Evolutionary conservation across 345 rosid genomes (phyloP), one percentile per base, ranked within the genome.

Genomic region (Conringia planisiliqua): DNA sequence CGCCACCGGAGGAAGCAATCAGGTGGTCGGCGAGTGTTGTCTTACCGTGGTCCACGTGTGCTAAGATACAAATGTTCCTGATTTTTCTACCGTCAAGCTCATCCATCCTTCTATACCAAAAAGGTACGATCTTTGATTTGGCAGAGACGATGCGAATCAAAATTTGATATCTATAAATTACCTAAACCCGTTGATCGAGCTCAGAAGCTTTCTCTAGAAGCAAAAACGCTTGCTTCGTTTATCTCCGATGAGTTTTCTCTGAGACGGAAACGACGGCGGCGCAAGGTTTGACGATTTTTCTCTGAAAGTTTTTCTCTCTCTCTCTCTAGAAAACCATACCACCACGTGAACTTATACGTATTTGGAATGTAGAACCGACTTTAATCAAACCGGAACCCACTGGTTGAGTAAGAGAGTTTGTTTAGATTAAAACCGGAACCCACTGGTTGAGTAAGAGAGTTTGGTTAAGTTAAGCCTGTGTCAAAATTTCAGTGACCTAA

Each of bases 21-120:
- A 90, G 70, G 78, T 94, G 99, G 52, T 92, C 96, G 13, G 99
- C 99, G 26, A 95, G 92, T 0, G 98, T 92, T 32, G 99, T 92
- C 70, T 95, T 92, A 20, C 99, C 99, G 62, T 95, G 99, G 82
- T 95, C 99, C 32, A 92, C 99, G 47, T 95, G 99, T 2, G 98
- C 98, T 39, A 95, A 62, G 33, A 95, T 90, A 77, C 98, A 89
- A 6, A 90, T 90, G 74, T 95, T 95, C 74, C 98, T 78, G 20
- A 83, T 73, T 33, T 86, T 92, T 39, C 32, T 74, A 11, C 82
- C 70, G 68, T 81, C 88, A 63, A 20, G 72, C 33, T 87, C 96
- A 48, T 73, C 80, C 89, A 83, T 86, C 55, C 36, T 66, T 33
- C 44, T 27, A n/a, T n/a, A n/a, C 10, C 36, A 44, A 56, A 18